Evolutionary conservation across 106 monocot genomes (phyloP).

Genomic region (Agapanthus africanus): DNA sequence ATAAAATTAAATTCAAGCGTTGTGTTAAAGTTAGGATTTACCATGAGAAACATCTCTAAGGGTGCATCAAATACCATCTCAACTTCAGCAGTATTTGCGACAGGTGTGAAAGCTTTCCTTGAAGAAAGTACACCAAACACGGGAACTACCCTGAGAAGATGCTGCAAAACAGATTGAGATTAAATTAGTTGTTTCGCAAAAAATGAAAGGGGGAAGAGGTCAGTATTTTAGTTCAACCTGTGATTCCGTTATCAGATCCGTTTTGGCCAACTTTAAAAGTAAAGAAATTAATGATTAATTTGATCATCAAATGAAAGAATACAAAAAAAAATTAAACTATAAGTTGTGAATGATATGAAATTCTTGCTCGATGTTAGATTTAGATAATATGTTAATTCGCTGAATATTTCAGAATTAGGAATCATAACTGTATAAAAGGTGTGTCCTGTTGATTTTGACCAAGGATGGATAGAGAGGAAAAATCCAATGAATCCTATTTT

Average conservation of each 20-base stretch:
- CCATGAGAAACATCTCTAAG: constrained; percentile 84
- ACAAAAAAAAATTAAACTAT: background rate
- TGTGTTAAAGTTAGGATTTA: background rate
- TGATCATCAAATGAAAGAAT: background rate
- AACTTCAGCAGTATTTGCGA: constrained; percentile 47
- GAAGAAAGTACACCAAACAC: constrained; percentile 60
- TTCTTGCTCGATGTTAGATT: background rate
- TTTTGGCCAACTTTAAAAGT: background rate
- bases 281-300: background rate
- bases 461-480: background rate
- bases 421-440: background rate
- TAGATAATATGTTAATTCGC: background rate
- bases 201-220: background rate
- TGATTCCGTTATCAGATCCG: background rate
- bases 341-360: background rate
- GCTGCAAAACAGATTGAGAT: constrained; percentile 25
- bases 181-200: background rate
- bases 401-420: background rate
- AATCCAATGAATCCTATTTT: background rate
- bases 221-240: background rate
- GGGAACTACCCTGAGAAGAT: constrained; percentile 63
- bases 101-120: constrained; percentile 44
- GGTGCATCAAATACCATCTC: constrained; percentile 74
- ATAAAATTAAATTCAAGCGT: background rate
- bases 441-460: background rate